Evolutionary conservation across 148 eudicot genomes (phyloP).

Genomic region (Camellia sinensis): DNA sequence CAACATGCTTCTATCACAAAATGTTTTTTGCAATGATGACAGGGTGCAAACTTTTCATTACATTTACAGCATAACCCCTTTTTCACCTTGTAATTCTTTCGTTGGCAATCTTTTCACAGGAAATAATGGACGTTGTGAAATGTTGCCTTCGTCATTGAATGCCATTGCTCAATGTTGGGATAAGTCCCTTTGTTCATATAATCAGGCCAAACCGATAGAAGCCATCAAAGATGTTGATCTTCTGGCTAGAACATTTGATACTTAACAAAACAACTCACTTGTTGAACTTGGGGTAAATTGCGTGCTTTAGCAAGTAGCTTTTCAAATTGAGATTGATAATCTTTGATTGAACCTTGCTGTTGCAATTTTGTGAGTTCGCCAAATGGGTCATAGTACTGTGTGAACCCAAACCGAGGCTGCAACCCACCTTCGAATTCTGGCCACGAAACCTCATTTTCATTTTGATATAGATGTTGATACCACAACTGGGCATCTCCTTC

Average conservation of each 20-base stretch:
- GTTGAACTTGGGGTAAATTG: background rate
- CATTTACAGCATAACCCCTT: too few species aligned
- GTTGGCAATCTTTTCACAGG: too few species aligned
- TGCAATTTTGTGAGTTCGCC: background rate
- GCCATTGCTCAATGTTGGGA: background rate
- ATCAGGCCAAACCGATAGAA: background rate
- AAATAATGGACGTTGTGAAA: too few species aligned
- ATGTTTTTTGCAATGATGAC: too few species aligned
- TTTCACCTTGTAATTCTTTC: too few species aligned
- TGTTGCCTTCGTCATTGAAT: too few species aligned
- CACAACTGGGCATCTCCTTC: background rate
- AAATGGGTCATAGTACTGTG: background rate
- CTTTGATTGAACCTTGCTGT: background rate
- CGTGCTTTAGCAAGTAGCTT: background rate
- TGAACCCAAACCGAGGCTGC: background rate
- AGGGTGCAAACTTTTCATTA: too few species aligned
- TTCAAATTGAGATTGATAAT: background rate
- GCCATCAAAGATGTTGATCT: background rate
- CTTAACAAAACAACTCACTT: background rate
- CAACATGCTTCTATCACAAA: too few species aligned
- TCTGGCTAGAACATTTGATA: background rate
- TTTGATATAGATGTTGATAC: background rate
- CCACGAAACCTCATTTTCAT: background rate
- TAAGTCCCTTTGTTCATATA: background rate
- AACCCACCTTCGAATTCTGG: background rate